These are phyloP conservation scores for Scenedesmus sp. DNA, from an alignment of 163 green algal genomes.

Conservation along the genomic window DNA sequence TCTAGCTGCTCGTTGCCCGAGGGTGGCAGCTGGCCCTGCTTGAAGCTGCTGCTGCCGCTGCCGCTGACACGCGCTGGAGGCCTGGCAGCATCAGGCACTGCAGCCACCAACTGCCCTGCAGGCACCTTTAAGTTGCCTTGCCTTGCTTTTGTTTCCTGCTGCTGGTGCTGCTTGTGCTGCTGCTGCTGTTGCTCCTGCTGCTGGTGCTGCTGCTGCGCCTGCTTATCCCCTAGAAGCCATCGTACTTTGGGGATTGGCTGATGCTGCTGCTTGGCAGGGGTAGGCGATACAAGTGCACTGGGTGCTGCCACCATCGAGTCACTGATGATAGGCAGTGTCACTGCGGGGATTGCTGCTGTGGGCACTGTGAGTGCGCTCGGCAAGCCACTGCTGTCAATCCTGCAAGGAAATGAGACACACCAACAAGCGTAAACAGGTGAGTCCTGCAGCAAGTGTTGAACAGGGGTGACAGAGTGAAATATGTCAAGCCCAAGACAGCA, in stretches of 20 bases:
- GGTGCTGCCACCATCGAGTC: neutral
- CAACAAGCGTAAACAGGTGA: neutral
- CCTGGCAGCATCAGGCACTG: neutral
- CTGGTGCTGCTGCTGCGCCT: neutral
- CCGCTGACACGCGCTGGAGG: neutral
- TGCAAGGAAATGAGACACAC: neutral
- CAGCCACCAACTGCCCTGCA: neutral
- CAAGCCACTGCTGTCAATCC: neutral
- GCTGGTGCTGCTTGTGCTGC: neutral
- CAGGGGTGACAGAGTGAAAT: neutral
- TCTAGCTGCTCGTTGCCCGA: constrained; percentile 41
- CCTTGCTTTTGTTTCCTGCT: neutral
- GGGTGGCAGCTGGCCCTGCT: constrained; percentile 18
- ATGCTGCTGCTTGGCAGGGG: constrained; percentile 12
- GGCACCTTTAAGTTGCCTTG: neutral
- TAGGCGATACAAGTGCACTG: neutral
- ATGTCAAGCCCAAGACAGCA: no score
- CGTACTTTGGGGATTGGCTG: constrained; percentile 1
- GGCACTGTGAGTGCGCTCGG: neutral
- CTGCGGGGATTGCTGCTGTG: neutral
- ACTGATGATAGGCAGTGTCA: neutral
- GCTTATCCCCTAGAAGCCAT: constrained; percentile 19
- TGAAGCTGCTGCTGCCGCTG: constrained; percentile 35
- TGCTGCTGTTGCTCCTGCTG: neutral
- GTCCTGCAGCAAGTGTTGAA: neutral